Conservation (phyloP, 2,329 filamentous ascomycete genomes). For the Apiospora rasikravindrae region DNA sequence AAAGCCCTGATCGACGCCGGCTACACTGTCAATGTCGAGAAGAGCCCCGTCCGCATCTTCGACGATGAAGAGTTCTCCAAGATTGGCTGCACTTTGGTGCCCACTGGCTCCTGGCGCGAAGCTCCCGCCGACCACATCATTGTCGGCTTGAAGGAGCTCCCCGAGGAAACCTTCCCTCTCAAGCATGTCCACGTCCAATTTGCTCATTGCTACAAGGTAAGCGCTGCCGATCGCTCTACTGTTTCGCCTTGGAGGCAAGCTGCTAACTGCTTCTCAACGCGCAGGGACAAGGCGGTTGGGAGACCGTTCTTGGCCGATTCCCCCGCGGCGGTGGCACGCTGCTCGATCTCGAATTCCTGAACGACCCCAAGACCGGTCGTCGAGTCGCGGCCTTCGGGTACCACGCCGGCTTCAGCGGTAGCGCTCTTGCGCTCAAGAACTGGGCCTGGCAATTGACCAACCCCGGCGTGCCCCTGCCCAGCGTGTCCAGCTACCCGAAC, state of each 20-base stretch:
- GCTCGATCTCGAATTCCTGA: conserved; percentile 86
- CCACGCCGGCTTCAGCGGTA: conserved; percentile 77
- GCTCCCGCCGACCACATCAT: conserved; percentile 73
- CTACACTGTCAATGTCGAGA: conserved; percentile 72
- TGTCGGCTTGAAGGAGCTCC: conserved; percentile 79
- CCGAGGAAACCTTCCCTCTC: conserved; percentile 72
- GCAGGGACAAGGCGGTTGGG: conserved; percentile 74
- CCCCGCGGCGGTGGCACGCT: conserved; percentile 77
- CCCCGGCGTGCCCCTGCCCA: conserved; percentile 69
- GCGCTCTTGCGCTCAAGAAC: conserved; percentile 75
- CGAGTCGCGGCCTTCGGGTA: conserved; percentile 76
- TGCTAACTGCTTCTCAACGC: neutral
- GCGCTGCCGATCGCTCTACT: neutral
- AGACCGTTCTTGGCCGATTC: conserved; percentile 79
- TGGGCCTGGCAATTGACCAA: conserved; percentile 85
- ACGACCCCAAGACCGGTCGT: conserved; percentile 68
- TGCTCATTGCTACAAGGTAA: conserved; percentile 74
- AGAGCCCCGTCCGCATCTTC: conserved; percentile 70
- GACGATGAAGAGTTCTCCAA: conserved; percentile 65
- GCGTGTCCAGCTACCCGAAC: conserved; percentile 72
- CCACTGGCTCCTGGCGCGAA: conserved; percentile 70
- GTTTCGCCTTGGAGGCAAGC: neutral
- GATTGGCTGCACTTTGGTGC: conserved; percentile 68
- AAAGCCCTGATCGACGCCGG: conserved; percentile 71
- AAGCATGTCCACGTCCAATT: conserved; percentile 77